phyloP scores from a whole-genome alignment of 1,139 yeast species.

The Debaryomyces sp. region DNA sequence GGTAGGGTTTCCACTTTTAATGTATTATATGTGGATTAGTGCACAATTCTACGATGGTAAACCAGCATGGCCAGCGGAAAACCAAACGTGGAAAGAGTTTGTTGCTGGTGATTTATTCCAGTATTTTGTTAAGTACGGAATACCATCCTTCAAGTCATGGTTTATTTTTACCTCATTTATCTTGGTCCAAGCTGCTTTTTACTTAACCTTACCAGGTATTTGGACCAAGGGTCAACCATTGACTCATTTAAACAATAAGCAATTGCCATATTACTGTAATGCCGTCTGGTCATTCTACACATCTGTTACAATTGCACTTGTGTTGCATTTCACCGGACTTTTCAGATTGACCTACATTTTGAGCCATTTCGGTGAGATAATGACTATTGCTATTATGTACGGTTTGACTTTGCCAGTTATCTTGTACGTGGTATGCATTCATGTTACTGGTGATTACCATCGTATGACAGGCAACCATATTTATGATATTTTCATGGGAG shows the following conservation, averaged over 20 bases:
- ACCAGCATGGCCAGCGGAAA: slow-evolving; percentile 67
- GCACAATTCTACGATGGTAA: slow-evolving; percentile 77
- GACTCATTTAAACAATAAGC: slow-evolving; percentile 73
- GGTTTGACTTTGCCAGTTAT: slow-evolving; percentile 70
- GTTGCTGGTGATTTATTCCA: slow-evolving; percentile 41
- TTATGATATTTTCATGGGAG: slow-evolving; percentile 96
- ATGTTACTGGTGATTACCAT: slow-evolving; percentile 72
- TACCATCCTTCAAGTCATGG: slow-evolving; percentile 73
- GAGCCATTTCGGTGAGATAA: slow-evolving; percentile 85
- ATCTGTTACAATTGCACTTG: slow-evolving; percentile 58
- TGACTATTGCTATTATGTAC: slow-evolving; percentile 84
- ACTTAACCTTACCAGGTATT: slow-evolving; percentile 89
- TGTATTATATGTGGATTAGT: slow-evolving; percentile 97
- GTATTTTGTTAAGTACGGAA: slow-evolving; percentile 56
- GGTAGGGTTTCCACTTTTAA: slow-evolving; percentile 85
- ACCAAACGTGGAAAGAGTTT: slow-evolving; percentile 63
- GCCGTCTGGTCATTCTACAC: slow-evolving; percentile 85
- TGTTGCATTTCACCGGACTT: slow-evolving; percentile 70
- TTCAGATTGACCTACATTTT: slow-evolving; percentile 74
- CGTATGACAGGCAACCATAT: slow-evolving; percentile 89
- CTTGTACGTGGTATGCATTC: slow-evolving; percentile 65
- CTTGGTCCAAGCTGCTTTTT: slow-evolving; percentile 70
- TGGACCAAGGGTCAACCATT: slow-evolving; percentile 96
- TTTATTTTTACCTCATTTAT: slow-evolving; percentile 70
- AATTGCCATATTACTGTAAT: slow-evolving; percentile 90